Base-by-base conservation (phyloP, 345 rosid species). In the Acer campestre region DNA sequence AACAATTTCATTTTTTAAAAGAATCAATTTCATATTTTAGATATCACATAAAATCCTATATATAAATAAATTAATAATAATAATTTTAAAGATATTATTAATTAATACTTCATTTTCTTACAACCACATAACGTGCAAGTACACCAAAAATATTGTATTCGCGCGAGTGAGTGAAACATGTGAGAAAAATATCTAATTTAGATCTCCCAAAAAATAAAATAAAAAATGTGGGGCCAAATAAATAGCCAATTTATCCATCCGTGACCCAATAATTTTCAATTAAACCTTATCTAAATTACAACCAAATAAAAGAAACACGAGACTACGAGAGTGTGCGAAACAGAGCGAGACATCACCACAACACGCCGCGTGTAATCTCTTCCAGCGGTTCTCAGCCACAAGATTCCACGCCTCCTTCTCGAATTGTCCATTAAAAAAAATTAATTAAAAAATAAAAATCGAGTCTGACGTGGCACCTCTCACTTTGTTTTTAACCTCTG, bases 371-470 rank as follows among this genome's bases (percentile, higher is more conserved):
- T 82, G 89, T 78, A 76, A 1, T 10, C 72, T 48, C 77, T 68
- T 61, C 53, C 71, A 38, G 6, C 38, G 38, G 5, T 80, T 87
- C 85, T 81, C 80, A 84, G 90, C 94, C 94, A 87, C 92, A 81
- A 82, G 86, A 82, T 80, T 61, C 71, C 75, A 61, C 58, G 18
- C 0, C 68, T 20, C 68, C 85, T 84, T 90, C 89, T 84, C 81
- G 92, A 87, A 77, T 80, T 81, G 82, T 88, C 87, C 78, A 44
- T 75, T 40, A 38, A 78, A 75, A 79, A 7, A 51, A 25, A 10
- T 73, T 58, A 53, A 38, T 42, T 48, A 13, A 55, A 25, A 25
- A 25, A 25, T 25, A 25, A 25, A 70, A n/a, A 76, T 22, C 1
- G 70, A 44, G 42, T 84, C 83, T 77, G 80, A 90, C 85, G 92